These are phyloP conservation scores for Lipomyces starkeyi DNA, from an alignment of 805 yeast species.

Conservation along the genomic window DNA sequence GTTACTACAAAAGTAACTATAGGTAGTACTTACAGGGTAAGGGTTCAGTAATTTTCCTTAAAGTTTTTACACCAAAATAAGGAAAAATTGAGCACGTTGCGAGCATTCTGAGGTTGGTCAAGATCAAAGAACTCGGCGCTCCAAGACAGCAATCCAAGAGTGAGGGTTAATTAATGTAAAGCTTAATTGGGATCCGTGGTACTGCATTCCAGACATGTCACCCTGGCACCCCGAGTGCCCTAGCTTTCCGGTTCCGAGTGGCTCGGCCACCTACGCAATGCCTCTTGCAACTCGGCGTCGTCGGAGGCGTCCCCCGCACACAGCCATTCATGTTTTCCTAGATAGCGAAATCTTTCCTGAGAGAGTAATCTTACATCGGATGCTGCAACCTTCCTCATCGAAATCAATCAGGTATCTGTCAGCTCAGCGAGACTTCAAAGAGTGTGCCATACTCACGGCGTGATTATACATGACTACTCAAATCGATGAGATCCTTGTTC, in stretches of 20 bases:
- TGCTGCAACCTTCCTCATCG: not conserved
- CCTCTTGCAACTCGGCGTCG: not conserved
- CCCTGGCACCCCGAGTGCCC: no score
- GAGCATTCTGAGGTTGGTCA: no score
- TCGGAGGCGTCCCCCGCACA: not conserved
- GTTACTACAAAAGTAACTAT: not conserved
- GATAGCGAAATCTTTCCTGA: not conserved
- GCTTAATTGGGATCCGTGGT: no score
- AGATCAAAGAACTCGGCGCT: no score
- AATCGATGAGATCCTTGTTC: not conserved
- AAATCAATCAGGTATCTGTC: not conserved
- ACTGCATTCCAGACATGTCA: no score
- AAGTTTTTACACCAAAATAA: not conserved
- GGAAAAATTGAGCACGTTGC: not conserved
- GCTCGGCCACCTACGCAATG: not conserved
- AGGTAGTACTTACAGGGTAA: not conserved
- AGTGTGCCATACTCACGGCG: no score
- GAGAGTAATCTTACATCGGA: not conserved
- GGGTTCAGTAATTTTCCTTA: not conserved
- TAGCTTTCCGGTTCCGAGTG: not conserved
- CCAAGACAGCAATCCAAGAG: no score
- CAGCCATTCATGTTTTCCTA: not conserved
- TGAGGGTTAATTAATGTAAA: no score
- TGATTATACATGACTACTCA: no score
- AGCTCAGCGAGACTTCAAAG: no score